Conservation (phyloP, 2,329 filamentous ascomycete species). For the Calonectria pseudoturangicola region DNA sequence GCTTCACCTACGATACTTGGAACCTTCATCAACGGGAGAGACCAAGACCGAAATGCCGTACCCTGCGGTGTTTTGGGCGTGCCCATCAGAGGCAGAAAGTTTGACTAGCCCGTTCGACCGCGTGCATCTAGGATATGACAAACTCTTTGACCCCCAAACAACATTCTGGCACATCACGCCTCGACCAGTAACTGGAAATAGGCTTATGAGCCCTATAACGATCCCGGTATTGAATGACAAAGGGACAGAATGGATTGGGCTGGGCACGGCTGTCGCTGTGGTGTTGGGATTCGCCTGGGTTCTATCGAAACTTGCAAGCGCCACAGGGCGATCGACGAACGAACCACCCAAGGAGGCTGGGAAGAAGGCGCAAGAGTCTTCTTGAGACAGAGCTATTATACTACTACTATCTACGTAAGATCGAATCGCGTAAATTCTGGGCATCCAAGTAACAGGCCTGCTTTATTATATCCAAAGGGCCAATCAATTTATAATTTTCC, state of each 20-base stretch:
- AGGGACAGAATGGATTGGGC: conserved; percentile 67
- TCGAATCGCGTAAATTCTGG: background rate
- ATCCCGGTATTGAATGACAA: conserved; percentile 80
- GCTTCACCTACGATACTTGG: conserved; percentile 89
- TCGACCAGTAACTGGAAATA: conserved; percentile 57
- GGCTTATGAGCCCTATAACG: conserved; percentile 72
- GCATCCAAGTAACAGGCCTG: background rate
- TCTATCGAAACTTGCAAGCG: conserved; percentile 71
- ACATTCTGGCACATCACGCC: conserved; percentile 88
- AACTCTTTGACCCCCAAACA: conserved; percentile 83
- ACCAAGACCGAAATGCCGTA: conserved; percentile 79
- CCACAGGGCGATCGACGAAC: conserved; percentile 37
- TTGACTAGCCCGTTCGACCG: conserved; percentile 89
- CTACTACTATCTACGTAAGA: too few relatives aligned
- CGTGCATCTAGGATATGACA: conserved; percentile 89
- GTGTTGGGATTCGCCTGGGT: conserved; percentile 82
- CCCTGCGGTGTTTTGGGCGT: conserved; percentile 94
- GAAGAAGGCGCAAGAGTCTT: conserved; percentile 47
- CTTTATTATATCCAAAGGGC: background rate
- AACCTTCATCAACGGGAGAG: conserved; percentile 75
- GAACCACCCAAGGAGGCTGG: conserved; percentile 8
- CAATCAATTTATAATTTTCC: background rate
- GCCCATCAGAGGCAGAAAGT: conserved; percentile 81
- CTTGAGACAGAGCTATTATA: background rate
- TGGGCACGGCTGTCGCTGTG: conserved; percentile 76